A percentile compares a stretch with the other conserved stretches of the same genome.
phyloP scores from a whole-genome alignment of 805 yeast species.

The Cyberlindnera nakhonratchasimensis region DNA sequence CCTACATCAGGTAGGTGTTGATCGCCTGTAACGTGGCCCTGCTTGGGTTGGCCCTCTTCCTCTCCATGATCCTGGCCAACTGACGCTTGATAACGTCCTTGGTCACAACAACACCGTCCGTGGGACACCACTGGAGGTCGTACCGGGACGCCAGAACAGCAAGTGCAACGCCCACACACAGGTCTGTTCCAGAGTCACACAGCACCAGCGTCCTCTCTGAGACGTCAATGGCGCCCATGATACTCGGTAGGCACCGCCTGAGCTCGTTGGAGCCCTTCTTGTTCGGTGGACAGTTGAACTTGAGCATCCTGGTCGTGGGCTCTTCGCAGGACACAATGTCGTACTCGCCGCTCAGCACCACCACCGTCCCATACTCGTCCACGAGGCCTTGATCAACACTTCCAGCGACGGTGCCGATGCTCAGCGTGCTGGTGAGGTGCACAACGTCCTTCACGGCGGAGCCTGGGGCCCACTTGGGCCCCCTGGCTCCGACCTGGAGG shows the following conservation, averaged over 20 bases:
- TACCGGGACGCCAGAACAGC: slow-evolving; percentile 47
- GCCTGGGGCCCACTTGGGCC: too few relatives aligned
- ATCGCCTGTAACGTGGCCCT: slow-evolving; percentile 74
- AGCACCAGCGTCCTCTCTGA: slow-evolving; percentile 35
- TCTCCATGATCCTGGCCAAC: slow-evolving; percentile 45
- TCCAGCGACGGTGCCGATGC: slow-evolving; percentile 24
- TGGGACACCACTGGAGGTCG: slow-evolving; percentile 38
- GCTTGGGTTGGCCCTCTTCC: slow-evolving; percentile 65
- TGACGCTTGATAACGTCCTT: slow-evolving; percentile 57
- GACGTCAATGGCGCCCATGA: slow-evolving; percentile 32
- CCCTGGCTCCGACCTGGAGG: not conserved
- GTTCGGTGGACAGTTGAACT: slow-evolving; percentile 28
- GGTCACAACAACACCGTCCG: slow-evolving; percentile 27
- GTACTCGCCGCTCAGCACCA: slow-evolving; percentile 8
- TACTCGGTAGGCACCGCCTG: slow-evolving; percentile 42
- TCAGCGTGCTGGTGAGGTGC: slow-evolving; percentile 17
- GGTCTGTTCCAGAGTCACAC: slow-evolving; percentile 64
- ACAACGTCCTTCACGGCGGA: slow-evolving; percentile 13
- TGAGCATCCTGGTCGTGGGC: not conserved
- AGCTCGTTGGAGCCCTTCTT: slow-evolving; percentile 69
- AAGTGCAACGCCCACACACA: slow-evolving; percentile 59
- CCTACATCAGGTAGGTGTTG: slow-evolving; percentile 51
- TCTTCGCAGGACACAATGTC: not conserved
- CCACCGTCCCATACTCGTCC: slow-evolving; percentile 4
- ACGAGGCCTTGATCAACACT: slow-evolving; percentile 5